Conservation (phyloP, 345 rosid species). For the Rubroshorea leprosula region DNA sequence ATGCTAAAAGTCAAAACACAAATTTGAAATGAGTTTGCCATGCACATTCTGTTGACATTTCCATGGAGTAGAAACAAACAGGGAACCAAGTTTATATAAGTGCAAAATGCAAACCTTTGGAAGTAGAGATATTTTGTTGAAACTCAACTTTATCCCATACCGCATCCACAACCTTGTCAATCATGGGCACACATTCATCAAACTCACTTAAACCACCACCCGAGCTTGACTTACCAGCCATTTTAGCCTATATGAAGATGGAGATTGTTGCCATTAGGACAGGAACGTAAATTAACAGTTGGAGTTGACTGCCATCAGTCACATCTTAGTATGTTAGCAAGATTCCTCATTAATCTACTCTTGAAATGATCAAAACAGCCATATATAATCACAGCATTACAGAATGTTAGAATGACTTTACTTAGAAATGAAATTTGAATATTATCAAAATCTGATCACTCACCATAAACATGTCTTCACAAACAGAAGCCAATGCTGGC, state of each 20-base stretch:
- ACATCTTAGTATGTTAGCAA: too few relatives aligned
- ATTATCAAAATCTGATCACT: constrained; percentile 40
- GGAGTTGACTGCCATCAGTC: not conserved
- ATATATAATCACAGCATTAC: not conserved
- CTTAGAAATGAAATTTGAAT: too few relatives aligned
- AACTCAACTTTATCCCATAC: constrained; percentile 45
- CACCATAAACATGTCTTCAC: too few relatives aligned
- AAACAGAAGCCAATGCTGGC: constrained; percentile 70
- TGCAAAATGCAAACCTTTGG: constrained; percentile 45
- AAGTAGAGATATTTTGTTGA: constrained; percentile 29
- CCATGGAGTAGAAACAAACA: not conserved
- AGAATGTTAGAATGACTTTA: too few relatives aligned
- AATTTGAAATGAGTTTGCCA: not conserved
- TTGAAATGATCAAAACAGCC: not conserved
- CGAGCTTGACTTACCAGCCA: constrained; percentile 30
- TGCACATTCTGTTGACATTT: not conserved
- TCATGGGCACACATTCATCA: constrained; percentile 59
- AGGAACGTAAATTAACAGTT: not conserved
- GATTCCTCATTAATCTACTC: too few relatives aligned
- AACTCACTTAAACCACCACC: constrained; percentile 36
- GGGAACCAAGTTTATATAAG: constrained; percentile 1
- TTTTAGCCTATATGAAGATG: constrained; percentile 47
- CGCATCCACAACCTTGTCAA: constrained; percentile 81
- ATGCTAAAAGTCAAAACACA: not conserved
- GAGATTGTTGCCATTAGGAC: constrained; percentile 7